Conservation (phyloP, 2,329 filamentous ascomycete genomes). For the Ophiostoma pallidulum region DNA sequence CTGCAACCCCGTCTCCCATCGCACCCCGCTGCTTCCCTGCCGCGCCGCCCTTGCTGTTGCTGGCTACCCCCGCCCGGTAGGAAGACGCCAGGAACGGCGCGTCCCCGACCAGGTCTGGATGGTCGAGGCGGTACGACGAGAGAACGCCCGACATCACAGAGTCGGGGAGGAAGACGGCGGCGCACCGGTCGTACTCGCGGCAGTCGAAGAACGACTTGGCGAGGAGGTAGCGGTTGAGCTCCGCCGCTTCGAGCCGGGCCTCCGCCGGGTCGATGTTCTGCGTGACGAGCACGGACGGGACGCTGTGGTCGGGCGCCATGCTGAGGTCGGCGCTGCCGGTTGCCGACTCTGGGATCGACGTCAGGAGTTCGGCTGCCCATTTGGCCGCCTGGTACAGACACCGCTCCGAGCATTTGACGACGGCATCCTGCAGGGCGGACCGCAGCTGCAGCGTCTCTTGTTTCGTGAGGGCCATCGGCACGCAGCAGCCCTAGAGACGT, state of each 20-base stretch:
- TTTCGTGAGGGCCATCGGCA: conserved; percentile 43
- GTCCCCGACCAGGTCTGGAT: conserved; percentile 19
- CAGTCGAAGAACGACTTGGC: conserved; percentile 95
- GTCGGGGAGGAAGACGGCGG: conserved; percentile 78
- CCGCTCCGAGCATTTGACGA: conserved; percentile 84
- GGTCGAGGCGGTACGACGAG: conserved; percentile 34
- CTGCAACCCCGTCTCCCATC: no score
- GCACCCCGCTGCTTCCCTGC: not conserved
- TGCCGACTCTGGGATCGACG: conserved; percentile 58
- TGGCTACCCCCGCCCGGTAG: no score
- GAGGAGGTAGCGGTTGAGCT: conserved; percentile 75
- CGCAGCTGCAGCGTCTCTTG: conserved; percentile 56
- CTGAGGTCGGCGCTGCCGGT: conserved; percentile 45
- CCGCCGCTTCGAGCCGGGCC: conserved; percentile 64
- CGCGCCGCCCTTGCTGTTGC: not conserved
- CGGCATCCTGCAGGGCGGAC: conserved; percentile 70
- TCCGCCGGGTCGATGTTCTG: conserved; percentile 61
- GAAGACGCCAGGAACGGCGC: conserved; percentile 21
- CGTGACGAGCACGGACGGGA: conserved; percentile 33
- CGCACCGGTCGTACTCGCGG: conserved; percentile 87
- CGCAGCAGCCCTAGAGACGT: not conserved
- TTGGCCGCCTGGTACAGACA: conserved; percentile 95
- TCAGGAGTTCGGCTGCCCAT: conserved; percentile 93
- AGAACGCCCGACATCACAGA: conserved; percentile 62
- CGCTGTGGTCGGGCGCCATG: conserved; percentile 17